Conservation (phyloP, 345 rosid genomes). For the Rhodomyrtus tomentosa region DNA sequence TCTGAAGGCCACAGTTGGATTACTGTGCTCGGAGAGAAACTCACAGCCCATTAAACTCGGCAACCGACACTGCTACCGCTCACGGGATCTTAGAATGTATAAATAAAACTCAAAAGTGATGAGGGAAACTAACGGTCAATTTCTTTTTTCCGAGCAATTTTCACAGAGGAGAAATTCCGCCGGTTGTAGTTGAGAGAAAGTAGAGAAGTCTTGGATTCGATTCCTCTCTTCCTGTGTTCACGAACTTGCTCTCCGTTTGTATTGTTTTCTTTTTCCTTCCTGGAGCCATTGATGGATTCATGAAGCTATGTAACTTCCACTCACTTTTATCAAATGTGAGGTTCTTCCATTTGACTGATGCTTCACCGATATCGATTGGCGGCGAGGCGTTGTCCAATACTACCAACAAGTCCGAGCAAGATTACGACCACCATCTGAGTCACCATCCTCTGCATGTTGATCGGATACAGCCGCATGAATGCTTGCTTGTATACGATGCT, state of each 20-base stretch:
- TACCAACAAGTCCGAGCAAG: background rate
- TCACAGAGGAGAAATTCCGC: background rate
- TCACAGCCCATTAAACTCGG: background rate
- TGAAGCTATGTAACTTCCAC: background rate
- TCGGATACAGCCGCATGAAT: background rate
- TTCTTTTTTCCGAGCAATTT: background rate
- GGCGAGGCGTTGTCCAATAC: background rate
- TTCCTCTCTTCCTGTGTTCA: background rate
- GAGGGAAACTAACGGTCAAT: background rate
- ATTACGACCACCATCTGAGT: background rate
- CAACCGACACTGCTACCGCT: background rate
- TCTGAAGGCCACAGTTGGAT: slow-evolving; percentile 49
- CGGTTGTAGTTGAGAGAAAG: background rate
- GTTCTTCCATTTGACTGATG: background rate
- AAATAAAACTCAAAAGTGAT: background rate
- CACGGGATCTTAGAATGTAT: background rate
- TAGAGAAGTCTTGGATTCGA: background rate
- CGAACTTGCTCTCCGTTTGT: background rate
- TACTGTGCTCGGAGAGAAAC: slow-evolving; percentile 1
- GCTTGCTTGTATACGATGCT: background rate
- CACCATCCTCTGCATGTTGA: background rate
- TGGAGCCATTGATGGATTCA: background rate
- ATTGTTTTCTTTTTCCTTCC: background rate
- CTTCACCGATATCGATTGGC: too few relatives aligned
- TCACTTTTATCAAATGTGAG: background rate